Base-by-base conservation (phyloP, 345 rosid species). In the Limnanthes douglasii region DNA sequence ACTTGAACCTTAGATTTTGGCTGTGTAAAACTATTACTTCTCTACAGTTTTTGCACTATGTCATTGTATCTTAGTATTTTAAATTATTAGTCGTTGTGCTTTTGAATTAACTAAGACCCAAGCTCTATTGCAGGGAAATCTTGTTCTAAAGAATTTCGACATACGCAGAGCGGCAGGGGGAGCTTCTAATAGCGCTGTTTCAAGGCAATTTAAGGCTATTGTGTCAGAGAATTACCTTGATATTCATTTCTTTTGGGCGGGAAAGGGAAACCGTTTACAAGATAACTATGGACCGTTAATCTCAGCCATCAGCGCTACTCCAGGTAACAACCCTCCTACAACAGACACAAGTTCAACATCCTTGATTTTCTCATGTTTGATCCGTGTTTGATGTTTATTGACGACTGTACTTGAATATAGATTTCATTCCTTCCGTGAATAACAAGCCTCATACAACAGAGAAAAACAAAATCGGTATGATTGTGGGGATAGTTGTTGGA, bases 241-340 rank as follows among this genome's bases (percentile, higher is more conserved):
- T 53, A 54, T 74, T 30, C 84, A 67, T 57, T 56, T 74, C 35
- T 59, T 70, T 33, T 74, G 84, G 84, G 68, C 75, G 59, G 84
- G 84, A 30, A 70, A 74, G 41, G 78, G n/a, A n/a, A n/a, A n/a
- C n/a, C n/a, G n/a, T n/a, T n/a, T 43, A n/a, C 54, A 60, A 49
- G 75, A 78, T 15, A 37, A 56, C 22, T 75, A 64, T 46, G 78
- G 84, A 38, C 78, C 84, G 10, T 37, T 64, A 27, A 56, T 74
- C 46, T 70, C 85, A 9, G 76, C 80, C 28, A 56, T 75, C 53
- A 71, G 80, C 48, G 85, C 73, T 16, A 48, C 56, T 11, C 69
- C 88, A 57, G 78, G 80, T 73, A 41, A 66, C n/a, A n/a, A n/a
- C n/a, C n/a, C n/a, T n/a, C n/a, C n/a, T n/a, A 43, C 31, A 31